phyloP scores from a whole-genome alignment of 2,329 filamentous ascomycete species.

The Pseudocercospora fuligena region DNA sequence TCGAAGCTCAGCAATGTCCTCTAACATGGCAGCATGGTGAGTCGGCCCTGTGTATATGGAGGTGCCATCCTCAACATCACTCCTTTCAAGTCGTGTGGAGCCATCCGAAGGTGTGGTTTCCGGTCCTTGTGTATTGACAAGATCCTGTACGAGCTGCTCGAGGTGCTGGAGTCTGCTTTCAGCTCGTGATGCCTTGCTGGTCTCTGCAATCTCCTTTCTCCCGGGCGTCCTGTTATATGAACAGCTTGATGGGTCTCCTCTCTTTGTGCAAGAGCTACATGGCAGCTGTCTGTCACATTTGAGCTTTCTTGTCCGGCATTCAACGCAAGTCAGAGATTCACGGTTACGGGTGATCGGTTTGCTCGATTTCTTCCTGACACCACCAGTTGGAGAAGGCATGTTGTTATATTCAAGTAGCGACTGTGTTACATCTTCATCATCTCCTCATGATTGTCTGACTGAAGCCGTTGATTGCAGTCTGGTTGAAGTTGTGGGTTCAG shows the following conservation, averaged over 20 bases:
- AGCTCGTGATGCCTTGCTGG: slow-evolving; percentile 1
- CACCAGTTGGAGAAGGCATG: not conserved
- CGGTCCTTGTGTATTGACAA: slow-evolving; percentile 4
- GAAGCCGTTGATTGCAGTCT: not conserved
- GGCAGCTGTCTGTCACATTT: slow-evolving; percentile 21
- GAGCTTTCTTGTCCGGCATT: slow-evolving; percentile 18
- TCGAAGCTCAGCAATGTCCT: slow-evolving; percentile 25
- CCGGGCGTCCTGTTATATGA: slow-evolving; percentile 12
- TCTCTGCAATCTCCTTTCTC: slow-evolving; percentile 3
- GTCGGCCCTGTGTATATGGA: slow-evolving; percentile 22
- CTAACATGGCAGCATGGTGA: slow-evolving; percentile 27
- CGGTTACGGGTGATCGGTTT: slow-evolving; percentile 21
- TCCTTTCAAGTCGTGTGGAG: not conserved
- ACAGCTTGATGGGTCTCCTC: slow-evolving; percentile 9
- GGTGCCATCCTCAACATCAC: not conserved
- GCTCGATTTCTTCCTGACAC: slow-evolving; percentile 12
- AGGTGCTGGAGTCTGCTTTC: slow-evolving; percentile 21
- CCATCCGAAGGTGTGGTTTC: not conserved
- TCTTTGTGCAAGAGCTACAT: slow-evolving; percentile 17
- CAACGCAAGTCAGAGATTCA: slow-evolving; percentile 18
- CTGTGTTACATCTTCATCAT: not conserved
- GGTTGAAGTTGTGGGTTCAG: not conserved
- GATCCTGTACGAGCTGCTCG: slow-evolving; percentile 18
- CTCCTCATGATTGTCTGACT: not conserved
- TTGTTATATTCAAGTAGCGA: not conserved